A percentile compares a stretch with the other conserved stretches of the same genome.
Conservation (phyloP, 139 green algal genomes). For the Chlorella ohadii region DNA sequence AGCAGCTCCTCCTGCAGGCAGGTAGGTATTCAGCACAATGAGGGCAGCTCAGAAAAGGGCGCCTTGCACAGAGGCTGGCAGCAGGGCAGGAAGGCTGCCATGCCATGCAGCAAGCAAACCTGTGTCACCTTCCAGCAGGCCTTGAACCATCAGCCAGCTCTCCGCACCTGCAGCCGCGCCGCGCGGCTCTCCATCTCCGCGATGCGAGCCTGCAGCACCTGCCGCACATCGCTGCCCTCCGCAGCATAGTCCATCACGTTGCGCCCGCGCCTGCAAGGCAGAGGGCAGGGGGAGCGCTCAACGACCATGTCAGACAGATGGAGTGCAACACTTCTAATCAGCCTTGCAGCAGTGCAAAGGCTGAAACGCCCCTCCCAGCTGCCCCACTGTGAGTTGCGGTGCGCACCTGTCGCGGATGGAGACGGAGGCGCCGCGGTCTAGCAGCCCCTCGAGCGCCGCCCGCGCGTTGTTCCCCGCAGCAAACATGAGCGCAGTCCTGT, state of each 20-base stretch:
- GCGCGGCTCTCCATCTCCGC: constrained; percentile 40
- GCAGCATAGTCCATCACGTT: constrained; percentile 76
- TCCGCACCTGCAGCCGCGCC: constrained; percentile 3
- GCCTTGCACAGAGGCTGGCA: too few species aligned
- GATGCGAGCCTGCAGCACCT: constrained; percentile 46
- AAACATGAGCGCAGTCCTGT: constrained; percentile 86
- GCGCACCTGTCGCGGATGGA: constrained; percentile 36
- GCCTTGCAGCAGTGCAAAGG: too few species aligned
- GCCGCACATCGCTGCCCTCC: constrained; percentile 43
- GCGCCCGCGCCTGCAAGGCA: constrained; percentile 18
- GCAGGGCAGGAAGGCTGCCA: too few species aligned
- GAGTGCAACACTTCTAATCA: too few species aligned
- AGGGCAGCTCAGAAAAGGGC: too few species aligned
- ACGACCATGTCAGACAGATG: too few species aligned
- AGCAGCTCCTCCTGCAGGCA: constrained; percentile 62
- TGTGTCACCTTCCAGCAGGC: background rate
- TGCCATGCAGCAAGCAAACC: too few species aligned
- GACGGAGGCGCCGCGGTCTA: constrained; percentile 49
- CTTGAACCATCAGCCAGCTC: background rate
- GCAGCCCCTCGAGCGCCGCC: constrained; percentile 42
- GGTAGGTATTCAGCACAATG: too few species aligned
- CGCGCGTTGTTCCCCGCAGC: constrained; percentile 69
- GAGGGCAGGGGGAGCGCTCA: too few species aligned
- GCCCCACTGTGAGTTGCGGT: too few species aligned
- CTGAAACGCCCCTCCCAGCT: too few species aligned